These are phyloP conservation scores for Termitomyces sp. DNA, from an alignment of 768 basidiomycete species.

Conservation along the genomic window DNA sequence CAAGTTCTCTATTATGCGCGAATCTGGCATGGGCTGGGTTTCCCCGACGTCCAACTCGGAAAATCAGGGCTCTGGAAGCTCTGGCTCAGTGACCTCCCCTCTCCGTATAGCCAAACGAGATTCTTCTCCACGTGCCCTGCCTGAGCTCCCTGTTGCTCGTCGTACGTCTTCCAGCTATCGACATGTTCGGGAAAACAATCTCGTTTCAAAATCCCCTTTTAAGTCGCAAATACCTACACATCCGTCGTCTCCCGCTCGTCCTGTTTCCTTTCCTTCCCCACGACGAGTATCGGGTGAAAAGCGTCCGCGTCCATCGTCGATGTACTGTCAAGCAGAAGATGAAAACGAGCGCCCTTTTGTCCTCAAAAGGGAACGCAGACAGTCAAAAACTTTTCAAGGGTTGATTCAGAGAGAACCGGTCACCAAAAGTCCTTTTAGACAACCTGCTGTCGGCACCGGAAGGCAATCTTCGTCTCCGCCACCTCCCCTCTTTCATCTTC, in stretches of 20 bases:
- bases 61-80: conserved; percentile 24
- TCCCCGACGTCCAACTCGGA: conserved; percentile 32
- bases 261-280: conserved; percentile 29
- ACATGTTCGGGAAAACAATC: conserved; percentile 69
- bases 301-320: conserved; percentile 64
- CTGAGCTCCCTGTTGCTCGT: conserved; percentile 52
- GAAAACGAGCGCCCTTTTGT: conserved; percentile 70
- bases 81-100: conserved; percentile 48
- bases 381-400: conserved; percentile 69
- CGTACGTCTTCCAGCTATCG: conserved; percentile 75
- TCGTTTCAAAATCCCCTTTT: conserved; percentile 86
- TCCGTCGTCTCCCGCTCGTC: conserved; percentile 29
- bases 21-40: conserved; percentile 61
- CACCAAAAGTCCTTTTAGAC: conserved; percentile 75
- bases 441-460: conserved; percentile 18
- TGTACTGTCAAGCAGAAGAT: conserved; percentile 60
- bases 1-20: conserved; percentile 56
- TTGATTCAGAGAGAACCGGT: conserved; percentile 75
- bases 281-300: conserved; percentile 73
- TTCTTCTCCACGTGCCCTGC: conserved; percentile 32
- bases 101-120: conserved; percentile 74
- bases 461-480: conserved; percentile 13
- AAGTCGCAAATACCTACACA: conserved; percentile 58
- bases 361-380: conserved; percentile 65
- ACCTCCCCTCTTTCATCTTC: conserved; percentile 2